phyloP scores from a whole-genome alignment of 1,284 basidiomycete species.

The Chalciporus sp. region DNA sequence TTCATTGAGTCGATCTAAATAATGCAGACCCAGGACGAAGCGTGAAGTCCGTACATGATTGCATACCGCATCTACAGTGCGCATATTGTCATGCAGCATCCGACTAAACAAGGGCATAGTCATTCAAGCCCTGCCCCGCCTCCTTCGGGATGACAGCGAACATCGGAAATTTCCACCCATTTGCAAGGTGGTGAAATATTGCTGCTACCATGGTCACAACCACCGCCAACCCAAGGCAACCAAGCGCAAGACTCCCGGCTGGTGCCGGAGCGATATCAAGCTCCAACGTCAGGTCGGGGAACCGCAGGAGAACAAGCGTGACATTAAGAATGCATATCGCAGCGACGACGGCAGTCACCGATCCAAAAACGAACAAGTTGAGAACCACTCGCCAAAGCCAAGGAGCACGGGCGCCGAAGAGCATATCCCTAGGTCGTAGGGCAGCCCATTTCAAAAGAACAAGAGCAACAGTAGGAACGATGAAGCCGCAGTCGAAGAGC shows the following conservation, averaged over 20 bases:
- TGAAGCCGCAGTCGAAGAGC: slow-evolving; percentile 15
- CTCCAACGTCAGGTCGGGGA: background rate
- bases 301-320: background rate
- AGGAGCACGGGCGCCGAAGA: slow-evolving; percentile 8
- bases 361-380: background rate
- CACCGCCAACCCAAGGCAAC: background rate
- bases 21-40: no score
- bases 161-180: no score
- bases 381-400: background rate
- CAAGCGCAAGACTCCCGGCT: background rate
- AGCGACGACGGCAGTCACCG: slow-evolving; percentile 1
- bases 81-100: no score
- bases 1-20: no score
- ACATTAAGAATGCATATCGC: slow-evolving; percentile 8
- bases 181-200: no score
- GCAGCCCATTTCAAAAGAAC: slow-evolving; percentile 14
- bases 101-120: no score
- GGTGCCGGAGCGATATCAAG: background rate
- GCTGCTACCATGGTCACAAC: no score
- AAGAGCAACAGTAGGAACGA: slow-evolving; percentile 12
- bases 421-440: slow-evolving; percentile 6
- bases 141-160: no score
- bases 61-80: no score
- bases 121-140: no score
- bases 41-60: no score